phyloP scores from a whole-genome alignment of 2,329 filamentous ascomycete species.

The Aspergillus glaucus region DNA sequence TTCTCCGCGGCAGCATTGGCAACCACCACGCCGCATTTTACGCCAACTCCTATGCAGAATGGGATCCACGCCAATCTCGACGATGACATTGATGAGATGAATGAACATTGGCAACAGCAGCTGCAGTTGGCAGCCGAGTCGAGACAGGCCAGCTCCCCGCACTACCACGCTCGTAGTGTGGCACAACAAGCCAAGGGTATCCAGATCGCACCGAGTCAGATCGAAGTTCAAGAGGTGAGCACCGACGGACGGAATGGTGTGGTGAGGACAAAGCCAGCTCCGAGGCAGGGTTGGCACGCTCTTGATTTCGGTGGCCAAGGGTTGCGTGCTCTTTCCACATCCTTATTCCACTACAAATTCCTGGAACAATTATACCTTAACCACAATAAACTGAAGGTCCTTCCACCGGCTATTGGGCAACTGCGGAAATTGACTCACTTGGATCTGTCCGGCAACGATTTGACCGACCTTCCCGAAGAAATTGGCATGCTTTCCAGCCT shows the following conservation, averaged over 20 bases:
- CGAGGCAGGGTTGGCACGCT: slow-evolving; percentile 80
- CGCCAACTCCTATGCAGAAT: slow-evolving; percentile 54
- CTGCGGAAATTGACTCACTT: slow-evolving; percentile 75
- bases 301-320: slow-evolving; percentile 96
- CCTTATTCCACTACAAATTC: slow-evolving; percentile 82
- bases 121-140: slow-evolving; percentile 72
- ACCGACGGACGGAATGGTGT: slow-evolving; percentile 60
- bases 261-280: slow-evolving; percentile 49
- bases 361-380: slow-evolving; percentile 88
- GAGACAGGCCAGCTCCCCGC: slow-evolving; percentile 59
- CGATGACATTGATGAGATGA: slow-evolving; percentile 52
- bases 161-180: slow-evolving; percentile 59
- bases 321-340: slow-evolving; percentile 69
- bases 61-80: slow-evolving; percentile 52
- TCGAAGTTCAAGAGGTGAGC: slow-evolving; percentile 42
- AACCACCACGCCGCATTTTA: slow-evolving; percentile 51
- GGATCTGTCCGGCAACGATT: slow-evolving; percentile 82
- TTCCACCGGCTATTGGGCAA: slow-evolving; percentile 77
- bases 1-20: slow-evolving; percentile 43
- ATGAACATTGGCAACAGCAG: slow-evolving; percentile 81
- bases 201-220: slow-evolving; percentile 42
- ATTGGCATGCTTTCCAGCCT: slow-evolving; percentile 95
- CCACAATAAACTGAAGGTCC: slow-evolving; percentile 75
- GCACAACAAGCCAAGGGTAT: slow-evolving; percentile 44
- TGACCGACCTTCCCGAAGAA: slow-evolving; percentile 76